A percentile compares a stretch with the other conserved stretches of the same genome.
Conservation (phyloP, 1,284 basidiomycete species). For the Bjerkandera adusta region DNA sequence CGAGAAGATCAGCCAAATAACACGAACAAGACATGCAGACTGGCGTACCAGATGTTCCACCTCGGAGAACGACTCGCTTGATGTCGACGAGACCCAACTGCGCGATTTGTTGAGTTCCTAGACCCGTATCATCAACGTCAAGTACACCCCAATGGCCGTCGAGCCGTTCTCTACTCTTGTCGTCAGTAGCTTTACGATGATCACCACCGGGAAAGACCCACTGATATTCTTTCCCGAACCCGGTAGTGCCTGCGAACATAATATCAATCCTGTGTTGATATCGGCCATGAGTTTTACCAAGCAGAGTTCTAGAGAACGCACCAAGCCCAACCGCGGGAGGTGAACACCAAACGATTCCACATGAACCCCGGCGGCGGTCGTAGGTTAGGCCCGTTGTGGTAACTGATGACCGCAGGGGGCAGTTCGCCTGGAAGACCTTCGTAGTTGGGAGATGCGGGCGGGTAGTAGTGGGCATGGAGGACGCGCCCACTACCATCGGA, state of each 20-base stretch:
- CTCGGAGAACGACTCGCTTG: constrained; percentile 49
- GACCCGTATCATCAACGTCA: constrained; percentile 57
- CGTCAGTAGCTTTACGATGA: not conserved
- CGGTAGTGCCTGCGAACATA: constrained; percentile 63
- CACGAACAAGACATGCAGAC: too few species aligned
- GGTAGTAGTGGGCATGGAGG: constrained; percentile 53
- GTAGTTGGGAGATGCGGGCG: constrained; percentile 55
- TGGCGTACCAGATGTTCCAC: constrained; percentile 21
- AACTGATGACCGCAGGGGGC: constrained; percentile 57
- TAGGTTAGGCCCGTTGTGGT: constrained; percentile 62
- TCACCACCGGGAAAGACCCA: too few species aligned
- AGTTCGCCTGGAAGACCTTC: constrained; percentile 42
- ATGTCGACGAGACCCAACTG: constrained; percentile 46
- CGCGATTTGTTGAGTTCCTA: constrained; percentile 41
- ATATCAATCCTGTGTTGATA: constrained; percentile 46
- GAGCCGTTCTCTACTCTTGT: constrained; percentile 43
- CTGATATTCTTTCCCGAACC: constrained; percentile 54
- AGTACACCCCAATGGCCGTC: constrained; percentile 56
- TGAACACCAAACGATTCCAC: constrained; percentile 55
- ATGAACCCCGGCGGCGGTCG: constrained; percentile 41
- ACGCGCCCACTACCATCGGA: constrained; percentile 30
- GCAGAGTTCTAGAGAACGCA: constrained; percentile 21
- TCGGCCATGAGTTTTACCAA: too few species aligned
- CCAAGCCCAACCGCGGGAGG: constrained; percentile 58
- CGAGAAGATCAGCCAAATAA: constrained; percentile 22